A percentile compares a stretch with the other conserved stretches of the same genome.
Conservation (phyloP, 805 yeast genomes). For the Cyberlindnera sargentensis region DNA sequence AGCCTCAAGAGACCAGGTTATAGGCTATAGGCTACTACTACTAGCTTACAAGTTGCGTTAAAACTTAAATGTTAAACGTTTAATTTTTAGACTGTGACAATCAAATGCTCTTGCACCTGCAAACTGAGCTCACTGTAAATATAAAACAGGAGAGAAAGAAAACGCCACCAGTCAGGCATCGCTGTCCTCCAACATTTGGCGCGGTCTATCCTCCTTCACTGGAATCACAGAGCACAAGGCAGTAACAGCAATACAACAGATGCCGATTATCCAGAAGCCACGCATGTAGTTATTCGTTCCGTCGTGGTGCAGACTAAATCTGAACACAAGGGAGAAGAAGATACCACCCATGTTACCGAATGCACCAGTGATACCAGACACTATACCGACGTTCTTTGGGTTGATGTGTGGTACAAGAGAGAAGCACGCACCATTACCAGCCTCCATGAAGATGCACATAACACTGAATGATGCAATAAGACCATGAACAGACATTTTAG, state of each 20-base stretch:
- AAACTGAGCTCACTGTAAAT: too few relatives aligned
- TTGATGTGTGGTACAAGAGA: slow-evolving; percentile 29
- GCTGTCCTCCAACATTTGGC: too few relatives aligned
- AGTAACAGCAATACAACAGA: slow-evolving; percentile 23
- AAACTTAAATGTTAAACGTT: too few relatives aligned
- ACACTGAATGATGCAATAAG: slow-evolving; percentile 26
- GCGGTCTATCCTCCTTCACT: slow-evolving; percentile 22
- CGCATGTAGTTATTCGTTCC: slow-evolving; percentile 25
- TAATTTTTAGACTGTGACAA: too few relatives aligned
- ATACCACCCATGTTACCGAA: slow-evolving; percentile 32
- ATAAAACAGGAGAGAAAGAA: too few relatives aligned
- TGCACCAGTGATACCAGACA: slow-evolving; percentile 31
- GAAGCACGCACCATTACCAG: slow-evolving; percentile 33
- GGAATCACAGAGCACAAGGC: slow-evolving; percentile 19
- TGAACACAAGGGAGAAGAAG: slow-evolving; percentile 29
- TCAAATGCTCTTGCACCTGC: too few relatives aligned
- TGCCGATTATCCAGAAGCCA: slow-evolving; percentile 29
- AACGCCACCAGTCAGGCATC: too few relatives aligned
- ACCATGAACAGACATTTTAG: slow-evolving; percentile 20
- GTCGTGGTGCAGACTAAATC: slow-evolving; percentile 20
- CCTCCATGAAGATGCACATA: slow-evolving; percentile 30
- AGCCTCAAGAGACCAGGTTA: too few relatives aligned
- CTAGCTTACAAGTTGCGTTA: too few relatives aligned
- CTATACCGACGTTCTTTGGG: slow-evolving; percentile 29
- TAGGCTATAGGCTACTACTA: too few relatives aligned